Percentiles rank a stretch among this genome's conserved stretches.
Evolutionary conservation across 2,329 filamentous ascomycete species (phyloP).

Genomic region (Sclerotinia trifoliorum): DNA sequence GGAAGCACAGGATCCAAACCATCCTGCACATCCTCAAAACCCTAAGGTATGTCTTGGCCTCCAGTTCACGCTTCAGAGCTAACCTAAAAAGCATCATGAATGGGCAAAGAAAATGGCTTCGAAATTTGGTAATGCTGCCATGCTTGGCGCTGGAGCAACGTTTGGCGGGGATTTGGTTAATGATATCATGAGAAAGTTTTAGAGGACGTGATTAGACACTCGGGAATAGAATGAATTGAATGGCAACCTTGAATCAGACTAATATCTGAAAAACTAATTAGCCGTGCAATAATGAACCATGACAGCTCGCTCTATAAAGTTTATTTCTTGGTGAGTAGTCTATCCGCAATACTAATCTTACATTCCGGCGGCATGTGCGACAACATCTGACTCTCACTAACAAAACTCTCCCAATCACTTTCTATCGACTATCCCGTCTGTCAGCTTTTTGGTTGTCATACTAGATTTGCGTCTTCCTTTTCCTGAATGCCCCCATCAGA

Average conservation of each 20-base stretch:
- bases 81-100: slow-evolving; percentile 34
- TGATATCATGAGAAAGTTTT: slow-evolving; percentile 22
- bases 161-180: slow-evolving; percentile 35
- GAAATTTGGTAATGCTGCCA: slow-evolving; percentile 37
- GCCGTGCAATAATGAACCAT: not conserved
- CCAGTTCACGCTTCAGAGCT: not conserved
- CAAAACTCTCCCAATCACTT: not conserved
- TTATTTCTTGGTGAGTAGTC: not conserved
- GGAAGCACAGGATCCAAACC: slow-evolving; percentile 36
- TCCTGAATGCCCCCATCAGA: too few relatives aligned
- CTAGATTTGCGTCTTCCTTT: too few relatives aligned
- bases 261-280: not conserved
- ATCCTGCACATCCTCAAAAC: slow-evolving; percentile 39
- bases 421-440: too few relatives aligned
- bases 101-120: slow-evolving; percentile 35
- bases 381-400: not conserved
- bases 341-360: not conserved
- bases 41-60: slow-evolving; percentile 28
- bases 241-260: too few relatives aligned
- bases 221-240: not conserved
- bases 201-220: not conserved
- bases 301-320: not conserved
- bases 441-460: too few relatives aligned
- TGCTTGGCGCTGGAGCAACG: slow-evolving; percentile 39
- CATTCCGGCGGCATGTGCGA: not conserved